Evolutionary conservation across 1,284 basidiomycete species (phyloP), one percentile per base, ranked within the genome.

Genomic region (Puccinia polysora): DNA sequence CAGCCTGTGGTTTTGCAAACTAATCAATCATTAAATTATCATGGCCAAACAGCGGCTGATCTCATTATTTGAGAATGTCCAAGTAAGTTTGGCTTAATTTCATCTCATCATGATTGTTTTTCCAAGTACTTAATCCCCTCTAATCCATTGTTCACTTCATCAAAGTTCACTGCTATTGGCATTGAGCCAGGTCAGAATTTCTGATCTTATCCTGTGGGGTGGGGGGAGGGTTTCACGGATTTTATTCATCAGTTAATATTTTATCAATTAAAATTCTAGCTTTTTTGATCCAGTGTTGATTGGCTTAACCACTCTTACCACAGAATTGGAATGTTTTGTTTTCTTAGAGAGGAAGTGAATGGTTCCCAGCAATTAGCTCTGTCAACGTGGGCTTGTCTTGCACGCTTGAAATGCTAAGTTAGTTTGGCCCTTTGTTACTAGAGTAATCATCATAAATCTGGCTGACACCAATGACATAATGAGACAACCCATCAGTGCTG

Each of bases 271-370:
- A 7, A 7, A 18, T 18, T 20, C 40, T 32, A 28, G 28, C 1
- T 34, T 28, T 12, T 25, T 30, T 34, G 36, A 40, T 50, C 56
- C 55, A 60, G 88, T 90, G 75, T 95, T 91, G 75, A 98, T 98
- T 80, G 93, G 91, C 43, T 98, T 98, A 83, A 93, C 96, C 85
- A 92, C 88, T 52, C 83, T 97, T 77, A 97, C 94, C 7, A 85
- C 97, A 77, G 93, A 97, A 83, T 95, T 91, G 76, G 95, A 98
- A 84, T 89, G 90, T 81, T 98, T 91, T 81, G 96, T 97, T 78
- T 97, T 90, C 80, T 93, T 75, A 87, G 91, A 72, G 90, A 93
- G 83, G 90, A 89, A 81, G 84, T 89, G 78, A 88, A 88, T 77
- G 91, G 92, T 76, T 88, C 90, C 79, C 92, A 94, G 82, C 92